These are phyloP conservation scores for Penicillium frequentans DNA, from an alignment of 2,329 filamentous ascomycete genomes.

Conservation along the genomic window DNA sequence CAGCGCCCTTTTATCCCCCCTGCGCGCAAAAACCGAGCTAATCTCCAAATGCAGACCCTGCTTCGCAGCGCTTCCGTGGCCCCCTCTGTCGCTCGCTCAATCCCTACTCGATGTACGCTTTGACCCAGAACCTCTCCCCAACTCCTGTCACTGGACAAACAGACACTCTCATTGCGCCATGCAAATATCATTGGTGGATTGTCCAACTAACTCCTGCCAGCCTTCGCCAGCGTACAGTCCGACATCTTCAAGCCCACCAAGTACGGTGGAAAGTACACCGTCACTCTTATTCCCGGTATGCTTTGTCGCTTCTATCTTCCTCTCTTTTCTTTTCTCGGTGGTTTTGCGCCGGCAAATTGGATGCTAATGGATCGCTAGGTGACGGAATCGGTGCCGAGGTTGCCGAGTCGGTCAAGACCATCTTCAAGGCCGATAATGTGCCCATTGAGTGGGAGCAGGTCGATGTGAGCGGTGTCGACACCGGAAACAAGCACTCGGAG, in stretches of 20 bases:
- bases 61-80: slow-evolving; percentile 55
- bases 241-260: slow-evolving; percentile 99
- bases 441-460: slow-evolving; percentile 99
- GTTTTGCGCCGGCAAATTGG: background rate
- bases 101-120: slow-evolving; percentile 55
- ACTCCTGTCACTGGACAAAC: background rate
- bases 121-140: background rate
- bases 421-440: slow-evolving; percentile 99
- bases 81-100: slow-evolving; percentile 49
- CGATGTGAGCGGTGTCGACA: slow-evolving; percentile 87
- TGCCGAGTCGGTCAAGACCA: slow-evolving; percentile 95
- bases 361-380: slow-evolving; percentile 45
- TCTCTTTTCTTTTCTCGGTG: too few species aligned
- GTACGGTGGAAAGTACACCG: slow-evolving; percentile 99
- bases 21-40: slow-evolving; percentile 27
- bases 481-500: slow-evolving; percentile 83
- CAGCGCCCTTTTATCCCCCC: slow-evolving; percentile 24
- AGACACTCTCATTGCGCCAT: background rate
- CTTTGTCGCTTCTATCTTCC: background rate
- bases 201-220: slow-evolving; percentile 33
- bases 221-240: slow-evolving; percentile 78
- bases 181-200: background rate
- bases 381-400: slow-evolving; percentile 98
- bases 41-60: slow-evolving; percentile 51
- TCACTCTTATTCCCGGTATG: slow-evolving; percentile 90